A percentile compares a stretch with the other conserved stretches of the same genome.
These are phyloP conservation scores for Serendipita sp. DNA, from an alignment of 768 basidiomycete species.

Conservation along the genomic window DNA sequence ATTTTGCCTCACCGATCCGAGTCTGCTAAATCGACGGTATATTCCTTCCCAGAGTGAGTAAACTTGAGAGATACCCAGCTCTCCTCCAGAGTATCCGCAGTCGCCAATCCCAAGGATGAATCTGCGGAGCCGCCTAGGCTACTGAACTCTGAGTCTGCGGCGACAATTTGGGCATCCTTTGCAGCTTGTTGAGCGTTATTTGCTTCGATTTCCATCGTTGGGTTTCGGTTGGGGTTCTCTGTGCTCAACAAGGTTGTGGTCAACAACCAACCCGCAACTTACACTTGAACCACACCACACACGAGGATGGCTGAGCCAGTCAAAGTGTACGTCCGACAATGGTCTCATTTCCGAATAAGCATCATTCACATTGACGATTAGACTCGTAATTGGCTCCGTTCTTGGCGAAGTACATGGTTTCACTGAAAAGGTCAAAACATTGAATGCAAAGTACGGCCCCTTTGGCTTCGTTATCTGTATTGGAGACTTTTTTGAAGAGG, in stretches of 20 bases:
- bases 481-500: conserved; percentile 65
- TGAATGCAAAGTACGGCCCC: conserved; percentile 84
- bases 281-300: neutral
- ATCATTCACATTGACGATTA: conserved; percentile 13
- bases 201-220: neutral
- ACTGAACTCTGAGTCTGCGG: neutral
- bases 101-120: neutral
- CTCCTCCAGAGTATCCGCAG: neutral
- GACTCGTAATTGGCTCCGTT: conserved; percentile 69
- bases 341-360: neutral
- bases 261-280: neutral
- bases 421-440: conserved; percentile 62
- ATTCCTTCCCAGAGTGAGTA: conserved; percentile 55
- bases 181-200: neutral
- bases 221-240: too few relatives aligned
- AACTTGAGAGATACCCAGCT: conserved; percentile 49
- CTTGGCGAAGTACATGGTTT: conserved; percentile 57
- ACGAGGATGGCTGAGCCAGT: neutral
- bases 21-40: conserved; percentile 50
- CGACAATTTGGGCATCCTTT: neutral
- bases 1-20: conserved; percentile 48
- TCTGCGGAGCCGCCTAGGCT: neutral
- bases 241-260: neutral
- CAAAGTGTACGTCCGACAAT: neutral
- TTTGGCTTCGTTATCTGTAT: conserved; percentile 70